These are phyloP conservation scores for Penicillium sp. DNA, from an alignment of 2,329 filamentous ascomycete genomes.

Conservation along the genomic window DNA sequence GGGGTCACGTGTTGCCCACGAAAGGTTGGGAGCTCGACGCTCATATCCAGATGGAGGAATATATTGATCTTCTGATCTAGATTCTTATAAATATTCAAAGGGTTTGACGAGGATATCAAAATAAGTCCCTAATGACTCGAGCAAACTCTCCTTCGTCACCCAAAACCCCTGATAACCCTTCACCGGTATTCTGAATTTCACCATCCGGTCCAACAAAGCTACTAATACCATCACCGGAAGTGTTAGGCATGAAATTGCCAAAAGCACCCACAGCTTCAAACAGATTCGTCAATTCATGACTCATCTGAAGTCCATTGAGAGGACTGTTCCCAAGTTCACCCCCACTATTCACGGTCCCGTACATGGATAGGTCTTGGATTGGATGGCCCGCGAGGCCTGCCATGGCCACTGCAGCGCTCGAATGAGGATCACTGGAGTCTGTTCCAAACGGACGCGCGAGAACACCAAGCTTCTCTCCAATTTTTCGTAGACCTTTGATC, in stretches of 20 bases:
- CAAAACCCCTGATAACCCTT: slow-evolving; percentile 46
- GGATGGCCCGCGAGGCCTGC: slow-evolving; percentile 63
- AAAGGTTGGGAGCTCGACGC: not conserved
- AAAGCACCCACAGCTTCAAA: slow-evolving; percentile 63
- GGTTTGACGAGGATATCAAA: slow-evolving; percentile 39
- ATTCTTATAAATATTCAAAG: not conserved
- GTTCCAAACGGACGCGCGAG: slow-evolving; percentile 39
- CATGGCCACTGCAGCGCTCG: slow-evolving; percentile 64
- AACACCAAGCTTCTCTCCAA: slow-evolving; percentile 61
- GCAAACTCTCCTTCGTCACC: slow-evolving; percentile 60
- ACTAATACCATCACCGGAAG: slow-evolving; percentile 38
- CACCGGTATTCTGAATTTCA: slow-evolving; percentile 44
- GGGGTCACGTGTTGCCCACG: not conserved
- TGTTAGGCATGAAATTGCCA: slow-evolving; percentile 39
- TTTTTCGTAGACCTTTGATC: slow-evolving; percentile 61
- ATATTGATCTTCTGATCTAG: not conserved
- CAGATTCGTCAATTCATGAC: slow-evolving; percentile 59
- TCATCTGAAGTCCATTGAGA: slow-evolving; percentile 59
- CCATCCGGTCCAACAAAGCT: slow-evolving; percentile 40
- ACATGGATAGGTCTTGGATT: slow-evolving; percentile 57
- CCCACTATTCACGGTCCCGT: slow-evolving; percentile 38
- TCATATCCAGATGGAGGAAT: not conserved
- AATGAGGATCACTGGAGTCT: slow-evolving; percentile 56
- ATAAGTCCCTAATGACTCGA: slow-evolving; percentile 59
- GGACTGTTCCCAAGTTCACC: slow-evolving; percentile 54